Conservation (phyloP, 306 rosid species). For the Cicer arietinum region DNA sequence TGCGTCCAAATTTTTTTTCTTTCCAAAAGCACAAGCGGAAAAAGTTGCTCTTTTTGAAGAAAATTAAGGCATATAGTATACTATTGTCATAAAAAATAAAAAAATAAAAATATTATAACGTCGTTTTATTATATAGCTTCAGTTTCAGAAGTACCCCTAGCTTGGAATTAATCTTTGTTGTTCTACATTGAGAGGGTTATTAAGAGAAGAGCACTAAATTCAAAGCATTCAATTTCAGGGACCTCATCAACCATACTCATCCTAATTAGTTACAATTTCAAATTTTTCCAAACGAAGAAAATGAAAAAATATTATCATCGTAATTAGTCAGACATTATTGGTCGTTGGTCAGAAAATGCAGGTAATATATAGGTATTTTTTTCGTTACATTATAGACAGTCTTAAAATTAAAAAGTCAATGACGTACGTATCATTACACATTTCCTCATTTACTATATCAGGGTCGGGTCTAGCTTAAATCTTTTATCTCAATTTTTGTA, state of each 20-base stretch:
- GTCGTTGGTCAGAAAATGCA: slow-evolving; percentile 62
- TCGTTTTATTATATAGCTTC: slow-evolving; percentile 3
- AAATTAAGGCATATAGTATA: not conserved
- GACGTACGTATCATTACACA: slow-evolving; percentile 26
- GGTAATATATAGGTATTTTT: slow-evolving; percentile 46
- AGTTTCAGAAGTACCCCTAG: slow-evolving; percentile 1
- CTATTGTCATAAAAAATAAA: not conserved
- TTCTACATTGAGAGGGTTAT: slow-evolving; percentile 2
- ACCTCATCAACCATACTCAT: slow-evolving; percentile 34
- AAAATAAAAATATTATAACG: slow-evolving; percentile 41
- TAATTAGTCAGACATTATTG: slow-evolving; percentile 38
- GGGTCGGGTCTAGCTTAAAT: slow-evolving; percentile 38
- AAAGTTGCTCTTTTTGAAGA: not conserved
- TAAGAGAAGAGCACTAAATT: slow-evolving; percentile 33
- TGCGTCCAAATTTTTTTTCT: slow-evolving; percentile 41
- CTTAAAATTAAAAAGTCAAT: slow-evolving; percentile 34
- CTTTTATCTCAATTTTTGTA: not conserved
- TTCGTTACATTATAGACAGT: slow-evolving; percentile 35
- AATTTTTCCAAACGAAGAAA: not conserved
- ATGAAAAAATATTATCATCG: slow-evolving; percentile 1
- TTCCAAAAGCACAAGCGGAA: slow-evolving; percentile 30
- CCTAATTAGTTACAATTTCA: not conserved
- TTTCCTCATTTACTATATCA: slow-evolving; percentile 34
- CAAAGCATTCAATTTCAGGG: slow-evolving; percentile 37
- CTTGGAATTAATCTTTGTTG: not conserved